These are phyloP conservation scores for Rhizopogon salebrosus DNA, from an alignment of 768 basidiomycete genomes.

Conservation along the genomic window DNA sequence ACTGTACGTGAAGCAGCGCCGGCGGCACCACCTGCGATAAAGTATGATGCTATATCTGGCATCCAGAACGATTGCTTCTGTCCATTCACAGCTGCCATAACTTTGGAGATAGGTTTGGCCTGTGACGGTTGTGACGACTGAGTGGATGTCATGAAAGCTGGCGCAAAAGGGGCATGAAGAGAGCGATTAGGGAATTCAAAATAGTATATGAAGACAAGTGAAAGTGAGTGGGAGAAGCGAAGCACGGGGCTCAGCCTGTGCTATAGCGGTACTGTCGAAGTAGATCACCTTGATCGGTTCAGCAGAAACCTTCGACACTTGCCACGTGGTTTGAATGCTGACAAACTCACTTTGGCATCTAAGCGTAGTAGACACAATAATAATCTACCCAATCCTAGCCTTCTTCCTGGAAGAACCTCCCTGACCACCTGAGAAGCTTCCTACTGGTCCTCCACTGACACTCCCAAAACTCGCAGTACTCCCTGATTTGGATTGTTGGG, in stretches of 20 bases:
- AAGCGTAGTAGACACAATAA: not conserved
- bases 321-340: not conserved
- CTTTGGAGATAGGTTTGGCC: conserved; percentile 4
- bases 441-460: conserved; percentile 38
- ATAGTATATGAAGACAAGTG: conserved; percentile 2
- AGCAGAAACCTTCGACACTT: not conserved
- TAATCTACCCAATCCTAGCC: conserved; percentile 41
- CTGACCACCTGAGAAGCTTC: conserved; percentile 24
- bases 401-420: conserved; percentile 52
- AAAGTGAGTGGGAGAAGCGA: not conserved
- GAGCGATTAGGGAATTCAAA: conserved; percentile 1
- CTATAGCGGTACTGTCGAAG: not conserved
- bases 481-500: conserved; percentile 42
- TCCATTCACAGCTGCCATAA: conserved; percentile 19
- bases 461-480: conserved; percentile 64
- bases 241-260: conserved; percentile 3
- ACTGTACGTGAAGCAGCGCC: conserved; percentile 81
- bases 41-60: conserved; percentile 37
- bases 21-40: conserved; percentile 50
- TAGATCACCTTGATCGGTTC: conserved; percentile 1
- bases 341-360: no score
- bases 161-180: conserved; percentile 5
- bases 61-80: conserved; percentile 26
- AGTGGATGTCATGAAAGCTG: conserved; percentile 2
- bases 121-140: conserved; percentile 6